phyloP scores from a whole-genome alignment of 345 rosid genomes.

The Moringa oleifera region DNA sequence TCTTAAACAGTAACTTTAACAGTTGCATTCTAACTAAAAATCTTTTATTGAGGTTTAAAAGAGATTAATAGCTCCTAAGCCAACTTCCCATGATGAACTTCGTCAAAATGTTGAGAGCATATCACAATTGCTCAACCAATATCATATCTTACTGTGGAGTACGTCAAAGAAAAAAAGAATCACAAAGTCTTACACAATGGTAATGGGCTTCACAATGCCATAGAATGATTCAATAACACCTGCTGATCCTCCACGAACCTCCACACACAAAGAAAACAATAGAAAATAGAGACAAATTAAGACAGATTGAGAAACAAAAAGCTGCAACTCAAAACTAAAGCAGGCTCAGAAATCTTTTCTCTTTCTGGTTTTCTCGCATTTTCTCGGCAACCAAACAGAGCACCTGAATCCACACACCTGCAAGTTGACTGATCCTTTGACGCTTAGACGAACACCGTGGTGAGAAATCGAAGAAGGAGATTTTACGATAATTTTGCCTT shows the following conservation, averaged over 20 bases:
- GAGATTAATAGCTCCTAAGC: no score
- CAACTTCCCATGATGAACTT: no score
- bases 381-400: conserved; percentile 1
- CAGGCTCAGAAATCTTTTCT: no score
- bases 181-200: conserved; percentile 40
- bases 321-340: not conserved
- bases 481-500: conserved; percentile 67
- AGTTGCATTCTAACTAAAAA: no score
- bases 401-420: conserved; percentile 43
- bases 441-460: conserved; percentile 57
- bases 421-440: conserved; percentile 66
- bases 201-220: conserved; percentile 75
- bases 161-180: no score
- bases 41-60: no score
- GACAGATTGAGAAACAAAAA: not conserved
- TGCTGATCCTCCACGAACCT: conserved; percentile 93
- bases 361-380: not conserved
- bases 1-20: not conserved
- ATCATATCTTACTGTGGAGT: no score
- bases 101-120: no score
- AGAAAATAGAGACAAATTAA: not conserved
- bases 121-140: no score
- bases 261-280: not conserved
- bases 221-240: conserved; percentile 80
- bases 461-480: conserved; percentile 69